Percentiles rank a stretch among this genome's conserved stretches.
phyloP scores from a whole-genome alignment of 371 early-diverging fungal species.

The Funneliformis caledonium region DNA sequence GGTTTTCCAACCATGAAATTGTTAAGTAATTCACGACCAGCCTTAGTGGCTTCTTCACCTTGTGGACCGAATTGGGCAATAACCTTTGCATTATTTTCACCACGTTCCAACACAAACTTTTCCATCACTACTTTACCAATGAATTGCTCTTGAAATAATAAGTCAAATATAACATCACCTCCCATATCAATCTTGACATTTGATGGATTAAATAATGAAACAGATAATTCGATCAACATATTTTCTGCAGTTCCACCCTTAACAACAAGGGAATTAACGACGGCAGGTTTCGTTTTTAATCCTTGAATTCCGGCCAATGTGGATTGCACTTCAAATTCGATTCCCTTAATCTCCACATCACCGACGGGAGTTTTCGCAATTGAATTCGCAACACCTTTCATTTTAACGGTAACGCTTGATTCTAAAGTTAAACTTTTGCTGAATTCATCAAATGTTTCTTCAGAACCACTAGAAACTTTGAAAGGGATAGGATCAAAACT shows the following conservation, averaged over 20 bases:
- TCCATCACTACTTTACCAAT: slow-evolving; percentile 38
- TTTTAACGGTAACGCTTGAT: slow-evolving; percentile 16
- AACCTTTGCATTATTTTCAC: slow-evolving; percentile 20
- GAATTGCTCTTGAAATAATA: slow-evolving; percentile 1
- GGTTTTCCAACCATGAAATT: slow-evolving; percentile 33
- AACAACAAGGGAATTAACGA: slow-evolving; percentile 59
- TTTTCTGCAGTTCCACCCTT: slow-evolving; percentile 56
- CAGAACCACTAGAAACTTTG: slow-evolving; percentile 23
- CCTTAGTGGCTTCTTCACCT: slow-evolving; percentile 12
- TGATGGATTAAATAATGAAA: slow-evolving; percentile 62
- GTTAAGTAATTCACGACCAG: slow-evolving; percentile 30
- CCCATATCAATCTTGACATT: slow-evolving; percentile 59
- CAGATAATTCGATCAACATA: slow-evolving; percentile 56
- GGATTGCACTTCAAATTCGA: slow-evolving; percentile 60
- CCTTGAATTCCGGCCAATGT: slow-evolving; percentile 62
- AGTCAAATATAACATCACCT: slow-evolving; percentile 38
- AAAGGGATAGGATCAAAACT: slow-evolving; percentile 32
- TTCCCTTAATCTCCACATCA: slow-evolving; percentile 54
- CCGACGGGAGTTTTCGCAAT: slow-evolving; percentile 62
- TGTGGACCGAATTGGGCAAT: slow-evolving; percentile 35
- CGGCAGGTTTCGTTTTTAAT: slow-evolving; percentile 57
- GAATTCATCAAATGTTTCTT: slow-evolving; percentile 34
- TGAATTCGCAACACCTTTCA: slow-evolving; percentile 42
- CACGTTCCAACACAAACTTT: slow-evolving; percentile 36
- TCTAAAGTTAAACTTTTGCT: slow-evolving; percentile 22